phyloP scores from a whole-genome alignment of 371 early-diverging fungal genomes.

The Mucor indicus region DNA sequence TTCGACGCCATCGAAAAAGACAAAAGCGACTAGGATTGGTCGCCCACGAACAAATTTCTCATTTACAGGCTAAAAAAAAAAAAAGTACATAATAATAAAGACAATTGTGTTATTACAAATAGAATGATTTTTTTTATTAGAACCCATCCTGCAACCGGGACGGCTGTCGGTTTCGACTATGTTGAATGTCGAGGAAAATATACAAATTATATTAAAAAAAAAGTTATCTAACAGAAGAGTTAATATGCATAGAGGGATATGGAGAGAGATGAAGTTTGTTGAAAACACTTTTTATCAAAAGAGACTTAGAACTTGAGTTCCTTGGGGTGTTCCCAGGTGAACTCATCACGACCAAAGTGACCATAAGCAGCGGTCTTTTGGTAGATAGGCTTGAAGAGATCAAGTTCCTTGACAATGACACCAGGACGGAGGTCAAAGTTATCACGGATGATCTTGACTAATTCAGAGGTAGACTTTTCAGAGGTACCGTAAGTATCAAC shows the following conservation, averaged over 20 bases:
- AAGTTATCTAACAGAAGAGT: constrained; percentile 5
- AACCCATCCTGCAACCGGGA: constrained; percentile 43
- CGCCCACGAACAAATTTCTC: constrained; percentile 47
- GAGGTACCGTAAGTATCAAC: constrained; percentile 98
- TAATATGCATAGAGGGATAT: constrained; percentile 17
- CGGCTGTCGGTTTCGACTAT: constrained; percentile 34
- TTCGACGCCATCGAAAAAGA: constrained; percentile 21
- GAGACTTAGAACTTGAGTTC: constrained; percentile 71
- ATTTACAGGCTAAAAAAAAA: constrained; percentile 14
- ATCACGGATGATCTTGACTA: constrained; percentile 90
- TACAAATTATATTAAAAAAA: constrained; percentile 16
- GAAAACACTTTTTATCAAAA: constrained; percentile 28
- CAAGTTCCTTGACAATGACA: constrained; percentile 96
- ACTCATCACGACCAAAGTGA: constrained; percentile 97
- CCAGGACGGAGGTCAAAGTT: constrained; percentile 99
- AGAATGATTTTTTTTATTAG: neutral
- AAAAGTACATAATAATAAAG: too few species aligned
- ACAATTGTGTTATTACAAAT: neutral
- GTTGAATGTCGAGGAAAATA: constrained; percentile 28
- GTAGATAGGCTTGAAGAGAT: constrained; percentile 98
- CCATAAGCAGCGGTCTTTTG: constrained; percentile 97
- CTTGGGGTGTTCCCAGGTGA: constrained; percentile 97
- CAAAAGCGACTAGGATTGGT: constrained; percentile 35
- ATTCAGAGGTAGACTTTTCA: constrained; percentile 83
- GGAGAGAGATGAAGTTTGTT: constrained; percentile 37